Conservation (phyloP, 371 early-diverging fungal species). For the Smittium culicis region DNA sequence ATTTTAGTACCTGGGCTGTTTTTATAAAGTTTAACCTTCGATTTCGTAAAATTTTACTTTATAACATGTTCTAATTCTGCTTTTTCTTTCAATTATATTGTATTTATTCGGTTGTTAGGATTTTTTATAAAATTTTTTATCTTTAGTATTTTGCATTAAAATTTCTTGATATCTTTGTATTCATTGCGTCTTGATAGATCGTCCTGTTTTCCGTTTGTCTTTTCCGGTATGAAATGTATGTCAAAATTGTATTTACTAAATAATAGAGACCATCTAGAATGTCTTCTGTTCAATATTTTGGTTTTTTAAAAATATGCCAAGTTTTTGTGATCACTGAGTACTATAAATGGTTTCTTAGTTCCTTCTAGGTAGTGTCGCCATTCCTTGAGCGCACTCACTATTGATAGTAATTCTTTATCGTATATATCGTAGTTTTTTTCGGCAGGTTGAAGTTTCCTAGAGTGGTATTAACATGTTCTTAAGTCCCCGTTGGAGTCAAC, state of each 20-base stretch:
- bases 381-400: constrained; percentile 6
- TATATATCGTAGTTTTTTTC: constrained; percentile 11
- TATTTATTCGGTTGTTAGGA: not conserved
- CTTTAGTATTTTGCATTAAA: not conserved
- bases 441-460: constrained; percentile 5
- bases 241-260: constrained; percentile 7
- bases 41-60: not conserved
- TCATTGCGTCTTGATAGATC: not conserved
- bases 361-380: constrained; percentile 10
- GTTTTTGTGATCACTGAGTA: constrained; percentile 12
- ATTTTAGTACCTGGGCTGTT: too few species aligned
- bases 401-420: constrained; percentile 8
- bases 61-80: not conserved
- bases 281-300: constrained; percentile 3
- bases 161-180: not conserved
- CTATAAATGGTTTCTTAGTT: not conserved
- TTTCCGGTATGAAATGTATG: constrained; percentile 2
- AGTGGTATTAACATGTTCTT: not conserved
- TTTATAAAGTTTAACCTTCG: not conserved
- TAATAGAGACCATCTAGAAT: constrained; percentile 2
- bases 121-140: not conserved
- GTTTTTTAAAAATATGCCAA: constrained; percentile 8
- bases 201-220: not conserved
- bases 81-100: not conserved
- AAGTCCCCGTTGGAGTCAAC: too few species aligned